Percentiles rank a stretch among this genome's conserved stretches.
Conservation (phyloP, 768 basidiomycete species). For the Boletellus emodensis region DNA sequence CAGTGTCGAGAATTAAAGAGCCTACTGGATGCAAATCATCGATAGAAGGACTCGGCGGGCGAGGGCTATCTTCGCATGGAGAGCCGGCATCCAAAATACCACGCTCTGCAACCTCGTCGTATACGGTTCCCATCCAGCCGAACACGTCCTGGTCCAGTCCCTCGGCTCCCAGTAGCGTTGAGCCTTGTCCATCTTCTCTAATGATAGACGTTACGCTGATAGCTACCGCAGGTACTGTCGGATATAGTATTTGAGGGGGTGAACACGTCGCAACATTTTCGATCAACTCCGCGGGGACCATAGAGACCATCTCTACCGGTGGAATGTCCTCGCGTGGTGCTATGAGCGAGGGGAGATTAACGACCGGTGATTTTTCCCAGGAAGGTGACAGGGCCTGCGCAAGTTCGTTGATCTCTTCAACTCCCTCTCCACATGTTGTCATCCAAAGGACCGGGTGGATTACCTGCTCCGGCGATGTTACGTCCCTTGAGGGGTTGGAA, state of each 20-base stretch:
- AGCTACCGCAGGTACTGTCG: conserved; percentile 1
- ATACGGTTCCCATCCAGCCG: background rate
- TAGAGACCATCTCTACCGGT: background rate
- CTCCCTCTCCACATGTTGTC: background rate
- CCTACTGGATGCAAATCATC: background rate
- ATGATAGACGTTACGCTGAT: background rate
- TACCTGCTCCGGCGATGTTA: background rate
- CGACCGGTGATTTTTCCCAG: background rate
- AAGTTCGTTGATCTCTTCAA: background rate
- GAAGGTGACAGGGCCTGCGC: background rate
- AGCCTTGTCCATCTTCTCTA: background rate
- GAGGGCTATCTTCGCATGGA: background rate
- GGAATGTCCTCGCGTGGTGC: background rate
- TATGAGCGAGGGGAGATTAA: conserved; percentile 16
- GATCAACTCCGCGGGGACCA: background rate
- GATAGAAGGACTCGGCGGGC: background rate
- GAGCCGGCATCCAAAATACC: background rate
- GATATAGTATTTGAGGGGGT: conserved; percentile 4
- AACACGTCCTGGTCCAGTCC: background rate
- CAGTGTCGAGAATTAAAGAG: background rate
- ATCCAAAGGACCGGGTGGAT: background rate
- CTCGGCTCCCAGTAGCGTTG: background rate
- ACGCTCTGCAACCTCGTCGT: background rate
- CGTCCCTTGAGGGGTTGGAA: background rate
- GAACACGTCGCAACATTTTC: conserved; percentile 14